Conservation (phyloP, 441 rosid species). For the Corymbia calophylla region DNA sequence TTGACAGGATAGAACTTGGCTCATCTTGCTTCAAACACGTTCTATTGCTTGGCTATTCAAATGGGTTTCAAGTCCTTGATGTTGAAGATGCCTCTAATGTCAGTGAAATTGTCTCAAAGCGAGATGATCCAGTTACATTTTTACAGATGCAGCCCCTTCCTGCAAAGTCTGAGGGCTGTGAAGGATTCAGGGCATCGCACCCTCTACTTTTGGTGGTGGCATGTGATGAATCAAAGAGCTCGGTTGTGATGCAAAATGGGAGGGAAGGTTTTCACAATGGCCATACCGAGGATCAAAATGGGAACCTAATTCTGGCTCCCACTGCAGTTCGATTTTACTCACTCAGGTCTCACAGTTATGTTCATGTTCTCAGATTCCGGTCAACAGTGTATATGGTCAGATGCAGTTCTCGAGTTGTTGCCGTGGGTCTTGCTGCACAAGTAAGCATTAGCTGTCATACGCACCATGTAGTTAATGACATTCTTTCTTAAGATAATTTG, state of each 20-base stretch:
- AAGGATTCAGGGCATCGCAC: conserved; percentile 77
- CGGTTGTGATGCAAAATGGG: not conserved
- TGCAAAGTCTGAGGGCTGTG: conserved; percentile 44
- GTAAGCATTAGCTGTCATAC: conserved; percentile 33
- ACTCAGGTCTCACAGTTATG: conserved; percentile 72
- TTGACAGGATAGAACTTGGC: conserved; percentile 68
- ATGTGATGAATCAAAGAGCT: conserved; percentile 55
- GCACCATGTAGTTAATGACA: not conserved
- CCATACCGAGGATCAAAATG: conserved; percentile 32
- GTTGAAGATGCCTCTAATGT: conserved; percentile 78
- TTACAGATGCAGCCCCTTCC: conserved; percentile 90
- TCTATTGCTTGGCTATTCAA: conserved; percentile 81
- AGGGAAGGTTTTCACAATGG: not conserved
- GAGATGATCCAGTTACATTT: conserved; percentile 81
- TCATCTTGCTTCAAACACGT: conserved; percentile 53
- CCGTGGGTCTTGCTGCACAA: conserved; percentile 85
- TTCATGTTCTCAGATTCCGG: conserved; percentile 89
- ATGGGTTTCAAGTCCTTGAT: conserved; percentile 97
- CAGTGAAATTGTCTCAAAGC: conserved; percentile 73
- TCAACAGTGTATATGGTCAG: conserved; percentile 90
- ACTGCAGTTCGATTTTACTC: conserved; percentile 85
- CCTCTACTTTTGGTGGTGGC: conserved; percentile 88
- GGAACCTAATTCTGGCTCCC: conserved; percentile 58
- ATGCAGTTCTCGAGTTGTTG: conserved; percentile 81
- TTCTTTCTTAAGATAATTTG: not conserved